A percentile compares a stretch with the other conserved stretches of the same genome.
Conservation (phyloP, 202 grass and related monocot species). For the Zoysia matrella region DNA sequence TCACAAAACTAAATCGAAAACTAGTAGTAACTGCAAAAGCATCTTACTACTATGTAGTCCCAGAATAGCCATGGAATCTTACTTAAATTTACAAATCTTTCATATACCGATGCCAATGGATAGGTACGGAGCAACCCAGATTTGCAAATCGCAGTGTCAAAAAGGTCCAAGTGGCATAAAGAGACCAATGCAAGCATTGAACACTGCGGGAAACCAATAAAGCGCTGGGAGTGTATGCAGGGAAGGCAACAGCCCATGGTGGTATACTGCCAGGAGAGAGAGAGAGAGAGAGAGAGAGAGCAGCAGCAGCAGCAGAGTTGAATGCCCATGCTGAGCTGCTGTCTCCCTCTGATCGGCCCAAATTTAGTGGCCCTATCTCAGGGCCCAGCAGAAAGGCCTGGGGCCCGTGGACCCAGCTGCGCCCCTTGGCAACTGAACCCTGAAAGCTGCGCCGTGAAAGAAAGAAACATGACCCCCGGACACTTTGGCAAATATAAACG, state of each 20-base stretch:
- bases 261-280: conserved; percentile 38
- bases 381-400: conserved; percentile 30
- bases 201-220: conserved; percentile 45
- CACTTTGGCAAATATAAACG: conserved; percentile 8
- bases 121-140: not conserved
- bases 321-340: conserved; percentile 39
- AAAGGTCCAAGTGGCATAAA: conserved; percentile 17
- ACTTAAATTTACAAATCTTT: not conserved
- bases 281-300: not conserved
- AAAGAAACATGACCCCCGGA: conserved; percentile 18
- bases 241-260: conserved; percentile 31
- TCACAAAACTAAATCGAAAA: not conserved
- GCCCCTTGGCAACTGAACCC: conserved; percentile 2
- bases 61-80: conserved; percentile 13
- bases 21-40: not conserved
- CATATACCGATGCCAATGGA: not conserved
- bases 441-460: conserved; percentile 43
- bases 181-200: conserved; percentile 28
- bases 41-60: not conserved
- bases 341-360: conserved; percentile 40
- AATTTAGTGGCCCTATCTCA: conserved; percentile 41
- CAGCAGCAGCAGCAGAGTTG: not conserved
- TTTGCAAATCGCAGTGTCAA: not conserved
- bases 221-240: conserved; percentile 38
- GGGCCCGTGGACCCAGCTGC: conserved; percentile 15